Evolutionary conservation across 345 rosid species (phyloP), one percentile per base, ranked within the genome.

Genomic region (Anastatica hierochuntica): DNA sequence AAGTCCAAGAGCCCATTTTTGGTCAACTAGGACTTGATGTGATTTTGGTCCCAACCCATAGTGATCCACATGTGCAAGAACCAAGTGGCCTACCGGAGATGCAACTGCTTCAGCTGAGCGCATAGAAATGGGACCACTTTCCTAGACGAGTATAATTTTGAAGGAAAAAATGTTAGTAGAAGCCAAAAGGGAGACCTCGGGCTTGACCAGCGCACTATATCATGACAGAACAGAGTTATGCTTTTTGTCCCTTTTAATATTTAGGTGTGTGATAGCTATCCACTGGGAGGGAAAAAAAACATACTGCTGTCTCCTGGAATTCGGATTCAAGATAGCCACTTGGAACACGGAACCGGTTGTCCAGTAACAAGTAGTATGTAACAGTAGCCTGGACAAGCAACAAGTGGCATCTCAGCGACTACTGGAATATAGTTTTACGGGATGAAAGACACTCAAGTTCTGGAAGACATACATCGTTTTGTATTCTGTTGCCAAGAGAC

Each of bases 1-100:
- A 53, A 92, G 79, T 58, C 98, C 97, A 68, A 92, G 88, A 67
- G 90, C 87, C 94, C 95, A 92, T 81, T 87, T 92, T 61, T 83
- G 76, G 27, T 80, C 86, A 37, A 54, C 70, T 9, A 74, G 78
- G 62, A 61, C 62, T 64, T 83, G 31, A 0, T 27, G 88, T 37
- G 84, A 60, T 58, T 78, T 79, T 50, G 74, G 50, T 61, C 83
- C 79, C 41, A 59, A 66, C 52, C 85, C 94, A 37, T 79, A 88
- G 60, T 81, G 79, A 60, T 92, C 97, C 68, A 78, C 66, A 56
- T 70, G 79, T 52, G 83, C 83, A 35, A 83, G 69, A 68, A 66
- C 66, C 56, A 82, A 78, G 50, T 72, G 80, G n/a, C 82, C 82
- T 68, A 68, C 72, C 35, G 81, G 65, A 18, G 94, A 76, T 58